Conservation (phyloP, 768 basidiomycete genomes). For the Boletus rex-veris region DNA sequence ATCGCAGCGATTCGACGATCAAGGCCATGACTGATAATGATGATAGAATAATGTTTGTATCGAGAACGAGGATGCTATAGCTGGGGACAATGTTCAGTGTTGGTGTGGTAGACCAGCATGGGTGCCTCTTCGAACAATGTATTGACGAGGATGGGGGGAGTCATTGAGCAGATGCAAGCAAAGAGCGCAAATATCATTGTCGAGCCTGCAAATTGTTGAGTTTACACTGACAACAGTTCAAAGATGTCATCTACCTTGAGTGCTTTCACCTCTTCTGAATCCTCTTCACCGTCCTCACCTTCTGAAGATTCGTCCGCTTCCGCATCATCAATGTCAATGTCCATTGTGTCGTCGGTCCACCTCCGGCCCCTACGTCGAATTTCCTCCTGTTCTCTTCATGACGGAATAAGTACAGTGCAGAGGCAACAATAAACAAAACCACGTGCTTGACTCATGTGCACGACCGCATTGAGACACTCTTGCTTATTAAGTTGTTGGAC, state of each 20-base stretch:
- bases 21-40: slow-evolving; percentile 70
- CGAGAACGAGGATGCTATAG: slow-evolving; percentile 86
- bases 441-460: no score
- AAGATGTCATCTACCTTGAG: slow-evolving; percentile 61
- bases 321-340: slow-evolving; percentile 58
- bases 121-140: slow-evolving; percentile 26
- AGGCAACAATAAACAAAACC: no score
- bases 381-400: slow-evolving; percentile 68
- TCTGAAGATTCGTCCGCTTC: slow-evolving; percentile 45
- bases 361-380: slow-evolving; percentile 52
- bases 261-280: slow-evolving; percentile 70
- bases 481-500: no score
- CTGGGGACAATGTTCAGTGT: slow-evolving; percentile 67
- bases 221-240: slow-evolving; percentile 1
- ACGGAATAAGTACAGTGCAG: no score
- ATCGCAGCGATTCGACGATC: slow-evolving; percentile 73
- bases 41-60: slow-evolving; percentile 92
- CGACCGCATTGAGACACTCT: no score
- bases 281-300: slow-evolving; percentile 51
- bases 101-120: slow-evolving; percentile 32
- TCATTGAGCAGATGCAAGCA: slow-evolving; percentile 51
- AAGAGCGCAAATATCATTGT: slow-evolving; percentile 64
- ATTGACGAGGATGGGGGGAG: slow-evolving; percentile 22
- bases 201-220: slow-evolving; percentile 50
- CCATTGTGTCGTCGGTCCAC: slow-evolving; percentile 69